Base-by-base conservation (phyloP, 2,329 filamentous ascomycete species). In the Anthostomella pinea region DNA sequence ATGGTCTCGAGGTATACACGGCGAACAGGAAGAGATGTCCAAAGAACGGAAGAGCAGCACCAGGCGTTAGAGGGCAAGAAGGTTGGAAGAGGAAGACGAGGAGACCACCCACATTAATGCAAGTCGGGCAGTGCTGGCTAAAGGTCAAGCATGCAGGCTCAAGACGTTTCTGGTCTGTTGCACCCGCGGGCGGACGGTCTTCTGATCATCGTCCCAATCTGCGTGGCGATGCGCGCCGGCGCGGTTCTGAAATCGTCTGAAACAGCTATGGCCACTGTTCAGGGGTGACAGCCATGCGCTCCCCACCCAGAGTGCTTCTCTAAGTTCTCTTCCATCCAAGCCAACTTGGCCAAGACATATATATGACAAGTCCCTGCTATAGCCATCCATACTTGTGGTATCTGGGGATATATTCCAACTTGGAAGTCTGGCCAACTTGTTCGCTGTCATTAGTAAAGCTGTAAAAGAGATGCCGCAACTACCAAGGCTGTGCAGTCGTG, bases 171-270 rank as follows among this genome's bases (percentile, higher is more conserved):
- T 29, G 17, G 28, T 18, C 39, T 22, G 25, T 13, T 19, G 35
- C 36, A 33, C 37, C 45, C 28, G 35, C 38, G 8, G 27, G 34
- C 38, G 33, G 38, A 41, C 40, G 39, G 41, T 32, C 31, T 35
- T 40, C 29, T 48, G 49, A 53, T 53, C 38, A 36, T 25, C 49
- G 26, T 40, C 36, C 47, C 33, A 31, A 44, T 44, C 30, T 40
- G 43, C 35, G 41, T 42, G 43, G 47, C 46, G 54, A 51, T 56
- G 52, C 49, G 52, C n/a, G n/a, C n/a, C n/a, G n/a, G n/a, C n/a
- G n/a, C 48, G 48, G 47, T 39, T 52, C 50, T 57, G 57, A 60
- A 55, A 56, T 53, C 48, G 57, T 55, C 54, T 64, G 60, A 64
- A 64, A 64, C 61, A 46, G 48, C 44, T 28, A 48, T 41, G 44